Conservation (phyloP, 106 monocot genomes). For the Posidonia australis region DNA sequence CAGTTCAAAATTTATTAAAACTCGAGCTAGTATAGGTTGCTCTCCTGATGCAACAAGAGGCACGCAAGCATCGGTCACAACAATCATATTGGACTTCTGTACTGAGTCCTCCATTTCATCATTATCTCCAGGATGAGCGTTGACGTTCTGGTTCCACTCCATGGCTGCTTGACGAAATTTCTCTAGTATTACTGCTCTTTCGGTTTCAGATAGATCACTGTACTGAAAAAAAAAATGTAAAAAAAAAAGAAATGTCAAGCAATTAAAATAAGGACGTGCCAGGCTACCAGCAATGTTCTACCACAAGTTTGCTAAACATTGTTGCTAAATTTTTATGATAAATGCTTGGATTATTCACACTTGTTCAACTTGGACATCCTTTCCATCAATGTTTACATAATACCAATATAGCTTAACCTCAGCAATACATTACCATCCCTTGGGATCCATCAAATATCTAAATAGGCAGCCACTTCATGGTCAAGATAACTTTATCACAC, state of each 20-base stretch:
- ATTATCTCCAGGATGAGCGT: not conserved
- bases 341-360: too few species aligned
- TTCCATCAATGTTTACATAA: too few species aligned
- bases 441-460: too few species aligned
- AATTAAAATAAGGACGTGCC: not conserved
- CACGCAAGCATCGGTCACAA: conserved; percentile 19
- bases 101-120: not conserved
- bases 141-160: conserved; percentile 8
- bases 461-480: too few species aligned
- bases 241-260: not conserved
- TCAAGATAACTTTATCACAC: too few species aligned
- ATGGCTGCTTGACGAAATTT: conserved; percentile 12
- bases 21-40: conserved; percentile 11
- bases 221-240: conserved; percentile 8
- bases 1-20: conserved; percentile 20
- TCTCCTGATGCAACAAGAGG: conserved; percentile 13
- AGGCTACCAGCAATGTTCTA: too few species aligned
- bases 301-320: too few species aligned
- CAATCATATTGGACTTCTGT: conserved; percentile 15
- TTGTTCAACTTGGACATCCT: too few species aligned
- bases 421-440: too few species aligned
- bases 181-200: conserved; percentile 8
- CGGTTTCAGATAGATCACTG: conserved; percentile 19
- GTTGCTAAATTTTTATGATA: too few species aligned
- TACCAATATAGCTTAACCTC: too few species aligned